A percentile compares a stretch with the other conserved stretches of the same genome.
Evolutionary conservation across 805 yeast genomes (phyloP).

Genomic region (Lipomyces starkeyi): DNA sequence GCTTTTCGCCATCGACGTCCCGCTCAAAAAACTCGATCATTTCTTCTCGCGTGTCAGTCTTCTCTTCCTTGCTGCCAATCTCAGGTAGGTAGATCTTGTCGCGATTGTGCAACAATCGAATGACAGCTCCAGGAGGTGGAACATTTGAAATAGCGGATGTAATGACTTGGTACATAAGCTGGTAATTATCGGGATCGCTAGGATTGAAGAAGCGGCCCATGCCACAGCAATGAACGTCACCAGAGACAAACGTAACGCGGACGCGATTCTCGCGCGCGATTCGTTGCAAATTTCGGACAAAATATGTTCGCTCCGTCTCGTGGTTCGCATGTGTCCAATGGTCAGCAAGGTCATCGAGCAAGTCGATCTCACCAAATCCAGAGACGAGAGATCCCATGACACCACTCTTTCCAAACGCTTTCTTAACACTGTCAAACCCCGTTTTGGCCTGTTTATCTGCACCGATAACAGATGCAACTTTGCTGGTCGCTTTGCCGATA

Average conservation of each 20-base stretch:
- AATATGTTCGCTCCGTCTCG: conserved; percentile 78
- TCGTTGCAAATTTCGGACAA: conserved; percentile 65
- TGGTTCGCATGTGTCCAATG: conserved; percentile 95
- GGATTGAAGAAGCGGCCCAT: conserved; percentile 73
- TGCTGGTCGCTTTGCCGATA: conserved; percentile 39
- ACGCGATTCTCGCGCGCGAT: conserved; percentile 69
- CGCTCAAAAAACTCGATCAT: conserved; percentile 37
- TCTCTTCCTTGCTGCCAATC: conserved; percentile 7
- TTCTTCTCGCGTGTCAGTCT: conserved; percentile 35
- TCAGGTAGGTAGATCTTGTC: conserved; percentile 61
- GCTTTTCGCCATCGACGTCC: conserved; percentile 37
- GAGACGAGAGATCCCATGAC: conserved; percentile 77
- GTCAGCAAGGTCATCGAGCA: conserved; percentile 90
- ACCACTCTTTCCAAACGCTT: conserved; percentile 47
- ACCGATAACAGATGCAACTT: conserved; percentile 66
- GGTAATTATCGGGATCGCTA: conserved; percentile 69
- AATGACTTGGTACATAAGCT: conserved; percentile 57
- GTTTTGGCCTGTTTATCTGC: conserved; percentile 43
- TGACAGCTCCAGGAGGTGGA: conserved; percentile 92
- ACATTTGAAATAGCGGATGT: conserved; percentile 90
- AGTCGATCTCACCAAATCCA: conserved; percentile 88
- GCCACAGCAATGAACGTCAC: conserved; percentile 92
- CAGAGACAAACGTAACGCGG: conserved; percentile 83
- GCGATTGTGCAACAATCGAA: conserved; percentile 67
- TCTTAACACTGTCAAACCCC: conserved; percentile 41